Conservation (phyloP, 768 basidiomycete genomes). For the Suillus bovinus region DNA sequence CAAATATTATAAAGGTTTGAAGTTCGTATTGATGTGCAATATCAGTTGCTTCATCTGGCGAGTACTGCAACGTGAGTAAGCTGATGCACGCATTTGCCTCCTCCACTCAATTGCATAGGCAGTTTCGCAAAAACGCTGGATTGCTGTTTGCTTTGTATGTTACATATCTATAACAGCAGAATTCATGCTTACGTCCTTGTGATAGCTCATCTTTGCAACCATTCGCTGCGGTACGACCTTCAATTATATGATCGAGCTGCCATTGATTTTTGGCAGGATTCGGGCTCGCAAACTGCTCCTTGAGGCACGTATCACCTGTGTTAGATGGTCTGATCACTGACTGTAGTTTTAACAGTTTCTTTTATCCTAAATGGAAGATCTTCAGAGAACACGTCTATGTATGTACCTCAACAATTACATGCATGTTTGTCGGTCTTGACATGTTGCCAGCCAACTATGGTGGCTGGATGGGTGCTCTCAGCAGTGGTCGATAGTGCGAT, state of each 20-base stretch:
- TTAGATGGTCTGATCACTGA: background rate
- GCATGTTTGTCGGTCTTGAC: background rate
- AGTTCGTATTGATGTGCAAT: background rate
- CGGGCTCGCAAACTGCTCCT: slow-evolving; percentile 11
- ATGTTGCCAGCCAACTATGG: slow-evolving; percentile 14
- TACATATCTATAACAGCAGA: background rate
- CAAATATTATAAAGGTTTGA: background rate
- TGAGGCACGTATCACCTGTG: background rate
- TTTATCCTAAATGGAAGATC: slow-evolving; percentile 1
- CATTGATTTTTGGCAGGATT: slow-evolving; percentile 8
- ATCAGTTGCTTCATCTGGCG: slow-evolving; percentile 22
- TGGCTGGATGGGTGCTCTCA: slow-evolving; percentile 12
- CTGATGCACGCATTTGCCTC: background rate
- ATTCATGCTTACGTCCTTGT: background rate
- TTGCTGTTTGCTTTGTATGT: slow-evolving; percentile 18
- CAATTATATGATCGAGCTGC: background rate
- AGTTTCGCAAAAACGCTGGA: slow-evolving; percentile 15
- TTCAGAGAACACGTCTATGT: slow-evolving; percentile 11
- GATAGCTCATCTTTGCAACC: slow-evolving; percentile 12
- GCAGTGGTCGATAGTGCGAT: background rate
- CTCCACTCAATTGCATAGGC: background rate
- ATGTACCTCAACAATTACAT: background rate
- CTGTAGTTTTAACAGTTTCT: slow-evolving; percentile 9
- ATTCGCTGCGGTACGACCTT: slow-evolving; percentile 12
- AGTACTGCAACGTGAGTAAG: slow-evolving; percentile 18